Percentiles rank a stretch among this genome's conserved stretches.
phyloP scores from a whole-genome alignment of 352 stramenopile genomes.

The Stephanocyclus meneghinianus region DNA sequence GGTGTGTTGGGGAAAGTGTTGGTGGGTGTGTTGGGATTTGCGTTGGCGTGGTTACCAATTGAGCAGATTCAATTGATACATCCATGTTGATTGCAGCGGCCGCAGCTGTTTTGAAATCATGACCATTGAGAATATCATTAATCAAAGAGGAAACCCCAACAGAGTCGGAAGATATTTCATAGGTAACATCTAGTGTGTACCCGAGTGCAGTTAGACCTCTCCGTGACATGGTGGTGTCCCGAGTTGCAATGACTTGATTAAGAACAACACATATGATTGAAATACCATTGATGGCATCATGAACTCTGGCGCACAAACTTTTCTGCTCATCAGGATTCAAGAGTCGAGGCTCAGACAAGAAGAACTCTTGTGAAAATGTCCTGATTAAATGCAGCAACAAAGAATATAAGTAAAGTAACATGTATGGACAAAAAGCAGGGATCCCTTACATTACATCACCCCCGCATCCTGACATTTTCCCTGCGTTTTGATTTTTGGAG shows the following conservation, averaged over 20 bases:
- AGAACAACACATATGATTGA: slow-evolving; percentile 31
- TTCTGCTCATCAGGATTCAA: slow-evolving; percentile 46
- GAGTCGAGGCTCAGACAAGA: slow-evolving; percentile 26
- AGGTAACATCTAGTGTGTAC: slow-evolving; percentile 14
- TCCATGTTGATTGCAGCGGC: slow-evolving; percentile 2
- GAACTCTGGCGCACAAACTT: slow-evolving; percentile 29
- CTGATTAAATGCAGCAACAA: background rate
- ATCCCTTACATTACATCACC: slow-evolving; percentile 22
- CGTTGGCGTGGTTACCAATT: background rate
- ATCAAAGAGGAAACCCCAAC: slow-evolving; percentile 5
- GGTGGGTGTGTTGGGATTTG: background rate
- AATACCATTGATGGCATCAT: background rate
- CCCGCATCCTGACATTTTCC: slow-evolving; percentile 26
- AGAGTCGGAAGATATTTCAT: slow-evolving; percentile 19
- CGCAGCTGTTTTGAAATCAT: slow-evolving; percentile 21
- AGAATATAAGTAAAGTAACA: background rate
- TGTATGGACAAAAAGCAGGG: background rate
- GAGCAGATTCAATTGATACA: background rate
- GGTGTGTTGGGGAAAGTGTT: background rate
- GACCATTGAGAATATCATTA: slow-evolving; percentile 10
- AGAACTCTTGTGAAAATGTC: slow-evolving; percentile 27
- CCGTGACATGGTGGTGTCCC: background rate
- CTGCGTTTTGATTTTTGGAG: slow-evolving; percentile 9
- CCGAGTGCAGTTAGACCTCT: background rate
- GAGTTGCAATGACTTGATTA: slow-evolving; percentile 19